Percentiles rank a stretch among this genome's conserved stretches.
These are phyloP conservation scores for Forsythia viridissima DNA, from an alignment of 257 asterid species.

Conservation along the genomic window DNA sequence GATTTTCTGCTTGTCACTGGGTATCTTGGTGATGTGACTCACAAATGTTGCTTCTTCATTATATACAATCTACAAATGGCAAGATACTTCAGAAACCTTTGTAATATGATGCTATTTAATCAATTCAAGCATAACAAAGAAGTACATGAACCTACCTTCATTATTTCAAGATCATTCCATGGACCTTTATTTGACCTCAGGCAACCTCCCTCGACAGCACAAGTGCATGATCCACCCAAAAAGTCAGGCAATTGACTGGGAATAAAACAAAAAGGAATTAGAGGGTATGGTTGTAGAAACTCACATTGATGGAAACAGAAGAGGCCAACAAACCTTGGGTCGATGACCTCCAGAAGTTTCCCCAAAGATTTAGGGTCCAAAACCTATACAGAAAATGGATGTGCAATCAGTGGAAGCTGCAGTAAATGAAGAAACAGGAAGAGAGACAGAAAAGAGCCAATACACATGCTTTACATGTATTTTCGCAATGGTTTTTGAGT, in stretches of 20 bases:
- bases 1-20: constrained; percentile 47
- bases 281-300: constrained; percentile 22
- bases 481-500: constrained; percentile 77
- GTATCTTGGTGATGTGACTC: constrained; percentile 46
- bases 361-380: constrained; percentile 77
- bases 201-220: constrained; percentile 87
- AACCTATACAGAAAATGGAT: constrained; percentile 47
- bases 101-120: neutral
- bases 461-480: constrained; percentile 53
- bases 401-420: constrained; percentile 25
- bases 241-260: constrained; percentile 89
- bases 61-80: constrained; percentile 56
- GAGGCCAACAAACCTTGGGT: constrained; percentile 59
- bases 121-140: neutral
- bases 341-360: constrained; percentile 73
- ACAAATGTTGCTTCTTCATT: constrained; percentile 48
- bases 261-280: constrained; percentile 26
- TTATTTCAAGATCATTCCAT: constrained; percentile 89
- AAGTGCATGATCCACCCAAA: constrained; percentile 88
- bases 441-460: neutral
- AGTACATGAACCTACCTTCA: constrained; percentile 58
- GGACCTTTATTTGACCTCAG: constrained; percentile 91
- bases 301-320: constrained; percentile 13
- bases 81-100: constrained; percentile 25
- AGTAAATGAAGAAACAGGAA: neutral